These are phyloP conservation scores for Scytalidium sp. DNA, from an alignment of 2,329 filamentous ascomycete species.

Conservation along the genomic window DNA sequence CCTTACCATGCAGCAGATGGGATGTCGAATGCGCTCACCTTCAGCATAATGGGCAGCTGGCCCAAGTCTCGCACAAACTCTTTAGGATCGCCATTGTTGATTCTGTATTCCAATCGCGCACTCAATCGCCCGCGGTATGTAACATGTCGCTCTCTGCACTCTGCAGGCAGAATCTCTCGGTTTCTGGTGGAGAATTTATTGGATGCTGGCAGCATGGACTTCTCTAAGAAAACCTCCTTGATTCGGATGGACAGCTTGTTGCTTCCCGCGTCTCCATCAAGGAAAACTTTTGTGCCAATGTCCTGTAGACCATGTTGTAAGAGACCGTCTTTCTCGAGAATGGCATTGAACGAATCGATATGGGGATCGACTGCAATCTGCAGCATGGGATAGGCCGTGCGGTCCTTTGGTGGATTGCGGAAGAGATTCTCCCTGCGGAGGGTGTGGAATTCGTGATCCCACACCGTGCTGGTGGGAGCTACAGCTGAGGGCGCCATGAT, in stretches of 20 bases:
- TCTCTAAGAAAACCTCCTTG: constrained; percentile 79
- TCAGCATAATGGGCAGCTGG: constrained; percentile 88
- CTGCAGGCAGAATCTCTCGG: constrained; percentile 83
- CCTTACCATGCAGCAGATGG: background rate
- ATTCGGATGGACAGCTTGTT: constrained; percentile 79
- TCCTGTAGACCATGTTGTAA: constrained; percentile 77
- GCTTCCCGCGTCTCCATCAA: constrained; percentile 73
- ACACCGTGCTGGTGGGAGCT: constrained; percentile 59
- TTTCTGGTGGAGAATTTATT: constrained; percentile 81
- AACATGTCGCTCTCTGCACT: constrained; percentile 90
- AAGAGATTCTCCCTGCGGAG: constrained; percentile 86
- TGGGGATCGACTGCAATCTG: constrained; percentile 86
- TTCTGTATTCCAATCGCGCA: constrained; percentile 76
- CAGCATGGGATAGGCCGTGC: constrained; percentile 82
- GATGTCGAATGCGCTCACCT: constrained; percentile 56
- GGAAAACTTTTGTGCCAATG: constrained; percentile 83
- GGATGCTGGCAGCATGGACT: constrained; percentile 70
- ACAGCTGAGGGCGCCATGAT: constrained; percentile 13
- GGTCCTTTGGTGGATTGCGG: constrained; percentile 80
- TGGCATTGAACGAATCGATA: constrained; percentile 90
- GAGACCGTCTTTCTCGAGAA: constrained; percentile 73
- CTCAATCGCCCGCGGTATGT: constrained; percentile 87
- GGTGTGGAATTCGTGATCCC: constrained; percentile 85
- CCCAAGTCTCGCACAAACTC: constrained; percentile 85
- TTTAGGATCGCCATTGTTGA: constrained; percentile 83